phyloP scores from a whole-genome alignment of 148 eudicot genomes.

The Rhododendron mucronatum region DNA sequence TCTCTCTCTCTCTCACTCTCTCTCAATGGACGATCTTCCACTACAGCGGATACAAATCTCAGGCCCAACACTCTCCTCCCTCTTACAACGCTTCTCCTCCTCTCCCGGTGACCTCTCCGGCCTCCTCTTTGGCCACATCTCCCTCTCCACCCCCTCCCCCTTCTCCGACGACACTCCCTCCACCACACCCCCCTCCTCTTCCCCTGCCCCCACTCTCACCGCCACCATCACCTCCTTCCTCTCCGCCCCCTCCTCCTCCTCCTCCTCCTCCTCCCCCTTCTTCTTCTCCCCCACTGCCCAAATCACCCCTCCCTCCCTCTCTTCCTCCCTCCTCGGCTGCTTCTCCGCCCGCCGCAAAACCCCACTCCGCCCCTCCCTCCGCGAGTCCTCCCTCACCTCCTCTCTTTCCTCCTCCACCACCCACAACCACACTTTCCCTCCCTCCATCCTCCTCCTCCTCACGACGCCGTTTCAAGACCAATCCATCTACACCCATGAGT shows the following conservation, averaged over 20 bases:
- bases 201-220: slow-evolving; percentile 34
- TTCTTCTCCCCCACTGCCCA: slow-evolving; percentile 4
- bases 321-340: slow-evolving; percentile 46
- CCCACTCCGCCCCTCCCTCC: slow-evolving; percentile 73
- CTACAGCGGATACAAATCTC: slow-evolving; percentile 53
- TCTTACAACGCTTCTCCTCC: slow-evolving; percentile 55
- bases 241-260: slow-evolving; percentile 19
- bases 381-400: slow-evolving; percentile 35
- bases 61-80: slow-evolving; percentile 67
- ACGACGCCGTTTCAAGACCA: slow-evolving; percentile 55
- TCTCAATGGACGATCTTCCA: slow-evolving; percentile 42
- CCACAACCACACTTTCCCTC: slow-evolving; percentile 14
- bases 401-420: slow-evolving; percentile 23
- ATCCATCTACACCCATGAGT: slow-evolving; percentile 65
- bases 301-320: slow-evolving; percentile 13
- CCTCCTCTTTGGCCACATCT: slow-evolving; percentile 67
- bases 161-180: slow-evolving; percentile 41
- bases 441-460: slow-evolving; percentile 51
- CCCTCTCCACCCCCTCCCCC: slow-evolving; percentile 21
- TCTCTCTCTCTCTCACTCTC: too few species aligned
- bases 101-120: slow-evolving; percentile 56
- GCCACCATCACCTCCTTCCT: slow-evolving; percentile 9
- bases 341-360: slow-evolving; percentile 70
- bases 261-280: slow-evolving; percentile 28
- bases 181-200: slow-evolving; percentile 23